Evolutionary conservation across 495 filamentous ascomycete genomes (phyloP), one percentile per base, ranked within the genome.

Genomic region (Amorphotheca resinae): DNA sequence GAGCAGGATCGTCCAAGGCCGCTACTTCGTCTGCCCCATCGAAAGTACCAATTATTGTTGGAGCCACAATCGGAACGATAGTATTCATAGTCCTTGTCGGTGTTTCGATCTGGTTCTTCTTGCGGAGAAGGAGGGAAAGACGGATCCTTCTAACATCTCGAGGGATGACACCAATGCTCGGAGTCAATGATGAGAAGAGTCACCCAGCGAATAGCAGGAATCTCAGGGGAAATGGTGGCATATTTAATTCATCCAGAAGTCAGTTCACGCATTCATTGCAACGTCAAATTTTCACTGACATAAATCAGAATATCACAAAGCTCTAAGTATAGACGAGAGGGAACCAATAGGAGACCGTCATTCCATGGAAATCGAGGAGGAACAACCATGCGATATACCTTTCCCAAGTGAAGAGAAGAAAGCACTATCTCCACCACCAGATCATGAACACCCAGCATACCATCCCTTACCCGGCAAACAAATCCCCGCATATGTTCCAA

Each of bases 351-450:
- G 18, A 33, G 18, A 11, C 12, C 14, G 33, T 9, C 9, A 22
- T 15, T 41, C 47, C 8, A 39, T 33, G 17, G 36, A 16, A 2
- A 15, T 33, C 33, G 20, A 22, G 14, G 31, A 7, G 3, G 33
- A 15, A 36, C 16, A 32, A 1, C 14, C 30, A 15, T 22, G 7
- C 5, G n/a, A 35, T 25, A 30, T 16, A 28, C 31, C 38, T 9
- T 15, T 53, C 34, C 42, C 38, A n/a, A 42, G 46, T 14, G 22
- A 37, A 17, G 51, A 53, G 26, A 53, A 53, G 22, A 11, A 5
- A 14, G 18, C 31, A 22, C 3, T 44, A 2, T 20, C 22, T 7
- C 38, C 46, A 35, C 51, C 51, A 35, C 46, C 51, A 28, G 20
- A 44, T 15, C 12, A 26, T 21, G 31, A 43, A 15, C 51, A 53